Conservation (phyloP, 441 rosid genomes). For the Bruguiera hainesii region DNA sequence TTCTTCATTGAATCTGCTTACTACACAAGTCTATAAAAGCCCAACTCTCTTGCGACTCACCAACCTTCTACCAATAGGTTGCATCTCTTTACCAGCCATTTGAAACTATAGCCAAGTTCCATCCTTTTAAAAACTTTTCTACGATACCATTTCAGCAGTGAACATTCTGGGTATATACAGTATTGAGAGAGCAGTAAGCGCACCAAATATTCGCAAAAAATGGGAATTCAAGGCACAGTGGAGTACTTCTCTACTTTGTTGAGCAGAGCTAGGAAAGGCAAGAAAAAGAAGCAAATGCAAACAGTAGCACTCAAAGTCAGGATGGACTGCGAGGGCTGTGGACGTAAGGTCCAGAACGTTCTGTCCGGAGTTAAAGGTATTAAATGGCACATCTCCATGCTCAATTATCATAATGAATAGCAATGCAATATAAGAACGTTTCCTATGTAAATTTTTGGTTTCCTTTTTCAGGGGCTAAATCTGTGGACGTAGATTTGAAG, state of each 20-base stretch:
- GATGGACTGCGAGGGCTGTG: constrained; percentile 91
- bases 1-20: not conserved
- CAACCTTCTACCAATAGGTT: not conserved
- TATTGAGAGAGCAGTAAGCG: not conserved
- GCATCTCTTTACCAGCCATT: not conserved
- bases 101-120: not conserved
- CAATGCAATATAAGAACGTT: not conserved
- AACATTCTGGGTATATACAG: no score
- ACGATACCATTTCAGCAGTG: not conserved
- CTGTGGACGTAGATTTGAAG: constrained; percentile 74
- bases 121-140: not conserved
- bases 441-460: not conserved
- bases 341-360: constrained; percentile 69
- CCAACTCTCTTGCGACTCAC: not conserved
- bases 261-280: constrained; percentile 36
- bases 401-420: not conserved
- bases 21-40: constrained; percentile 17
- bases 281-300: constrained; percentile 58
- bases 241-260: constrained; percentile 61
- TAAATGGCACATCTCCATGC: not conserved
- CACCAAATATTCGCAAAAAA: constrained; percentile 17
- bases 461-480: constrained; percentile 49
- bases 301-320: constrained; percentile 73
- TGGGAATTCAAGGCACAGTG: constrained; percentile 73
- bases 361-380: constrained; percentile 73